phyloP scores from a whole-genome alignment of 2,329 filamentous ascomycete genomes.

The Nothophoma quercina region DNA sequence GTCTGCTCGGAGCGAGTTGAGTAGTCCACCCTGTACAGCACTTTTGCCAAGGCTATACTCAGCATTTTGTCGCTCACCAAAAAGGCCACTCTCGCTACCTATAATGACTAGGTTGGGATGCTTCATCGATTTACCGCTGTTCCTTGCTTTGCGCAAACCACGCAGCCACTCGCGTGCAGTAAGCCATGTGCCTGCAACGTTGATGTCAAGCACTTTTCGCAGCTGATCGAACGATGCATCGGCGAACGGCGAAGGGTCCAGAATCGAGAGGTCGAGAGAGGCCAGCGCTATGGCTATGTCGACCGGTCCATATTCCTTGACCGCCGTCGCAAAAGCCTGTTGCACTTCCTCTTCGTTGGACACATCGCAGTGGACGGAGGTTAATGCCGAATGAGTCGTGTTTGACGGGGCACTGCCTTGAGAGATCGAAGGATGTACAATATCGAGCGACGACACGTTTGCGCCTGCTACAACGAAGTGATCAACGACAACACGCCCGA shows the following conservation, averaged over 20 bases:
- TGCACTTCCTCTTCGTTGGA: conserved; percentile 44
- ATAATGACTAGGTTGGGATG: conserved; percentile 55
- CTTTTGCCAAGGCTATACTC: conserved; percentile 57
- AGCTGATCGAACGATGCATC: conserved; percentile 53
- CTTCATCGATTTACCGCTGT: conserved; percentile 17
- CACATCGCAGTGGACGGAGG: conserved; percentile 45
- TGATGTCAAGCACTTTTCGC: conserved; percentile 53
- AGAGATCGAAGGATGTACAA: conserved; percentile 22
- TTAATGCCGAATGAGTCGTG: conserved; percentile 3
- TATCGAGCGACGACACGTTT: conserved; percentile 51
- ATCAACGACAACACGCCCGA: conserved; percentile 49
- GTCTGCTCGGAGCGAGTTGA: conserved; percentile 54
- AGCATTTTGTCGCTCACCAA: conserved; percentile 53
- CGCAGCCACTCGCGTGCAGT: conserved; percentile 55
- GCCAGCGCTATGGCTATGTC: conserved; percentile 55
- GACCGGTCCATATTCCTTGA: conserved; percentile 46
- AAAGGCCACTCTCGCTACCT: conserved; percentile 55
- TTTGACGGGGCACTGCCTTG: conserved; percentile 3
- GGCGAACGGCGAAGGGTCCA: conserved; percentile 48
- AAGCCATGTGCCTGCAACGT: conserved; percentile 49
- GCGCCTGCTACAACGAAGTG: conserved; percentile 55
- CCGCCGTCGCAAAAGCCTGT: conserved; percentile 46
- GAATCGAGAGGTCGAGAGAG: conserved; percentile 53
- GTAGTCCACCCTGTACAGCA: conserved; percentile 55
- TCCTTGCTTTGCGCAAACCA: conserved; percentile 41